A percentile compares a stretch with the other conserved stretches of the same genome.
These are phyloP conservation scores for Diatrype stigma DNA, from an alignment of 2,329 filamentous ascomycete species.

Conservation along the genomic window DNA sequence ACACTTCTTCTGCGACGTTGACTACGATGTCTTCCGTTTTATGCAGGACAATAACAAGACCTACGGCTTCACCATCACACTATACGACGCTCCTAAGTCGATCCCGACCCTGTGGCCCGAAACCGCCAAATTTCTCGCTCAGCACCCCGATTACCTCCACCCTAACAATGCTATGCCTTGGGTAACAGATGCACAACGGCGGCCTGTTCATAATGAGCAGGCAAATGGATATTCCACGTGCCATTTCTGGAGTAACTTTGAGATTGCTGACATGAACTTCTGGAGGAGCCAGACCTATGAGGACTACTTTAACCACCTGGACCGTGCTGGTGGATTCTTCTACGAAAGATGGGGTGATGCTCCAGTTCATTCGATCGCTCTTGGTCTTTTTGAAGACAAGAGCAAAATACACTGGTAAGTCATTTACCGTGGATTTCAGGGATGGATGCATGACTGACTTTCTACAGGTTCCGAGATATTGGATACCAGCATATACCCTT, in stretches of 20 bases:
- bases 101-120: conserved; percentile 93
- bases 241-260: conserved; percentile 99
- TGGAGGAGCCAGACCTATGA: conserved; percentile 89
- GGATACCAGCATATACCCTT: conserved; percentile 98
- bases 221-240: conserved; percentile 96
- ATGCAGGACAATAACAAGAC: conserved; percentile 99
- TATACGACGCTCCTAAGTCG: conserved; percentile 86
- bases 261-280: conserved; percentile 89
- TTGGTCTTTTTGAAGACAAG: conserved; percentile 88
- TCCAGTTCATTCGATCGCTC: conserved; percentile 88
- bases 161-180: conserved; percentile 83
- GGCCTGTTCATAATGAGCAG: conserved; percentile 73
- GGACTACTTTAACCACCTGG: conserved; percentile 93
- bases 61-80: conserved; percentile 96
- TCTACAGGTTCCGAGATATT: conserved; percentile 90
- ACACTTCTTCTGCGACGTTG: conserved; percentile 97
- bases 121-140: conserved; percentile 82
- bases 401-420: conserved; percentile 88
- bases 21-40: conserved; percentile 97
- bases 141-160: conserved; percentile 77
- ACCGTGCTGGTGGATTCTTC: conserved; percentile 93
- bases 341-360: conserved; percentile 99
- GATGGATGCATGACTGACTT: conserved; percentile 12
- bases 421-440: not conserved
- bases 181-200: conserved; percentile 72